Evolutionary conservation across 169 alveolate genomes (phyloP), one percentile per base, ranked within the genome.

Genomic region (Miamiensis avidus): DNA sequence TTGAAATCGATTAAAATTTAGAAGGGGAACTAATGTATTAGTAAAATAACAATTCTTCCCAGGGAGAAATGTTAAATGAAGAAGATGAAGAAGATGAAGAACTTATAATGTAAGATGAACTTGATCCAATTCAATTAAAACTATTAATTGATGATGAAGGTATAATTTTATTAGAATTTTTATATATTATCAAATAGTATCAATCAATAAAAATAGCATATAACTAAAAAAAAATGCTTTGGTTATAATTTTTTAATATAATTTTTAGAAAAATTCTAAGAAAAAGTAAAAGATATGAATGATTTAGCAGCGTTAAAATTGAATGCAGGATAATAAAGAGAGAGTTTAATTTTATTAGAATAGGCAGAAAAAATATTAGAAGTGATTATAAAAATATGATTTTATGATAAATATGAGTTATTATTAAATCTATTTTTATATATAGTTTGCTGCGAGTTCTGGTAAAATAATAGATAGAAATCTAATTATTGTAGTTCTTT

Each of bases 311-410:
- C 20, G 26, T 6, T n/a, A 15, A 26, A 73, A 73, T n/a, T 73
- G 26, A 73, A 73, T 26, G 28, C 1, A 15, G 26, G 26, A n/a
- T 26, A 73, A 73, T 73, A 73, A n/a, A 73, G 31, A 73, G 76
- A 73, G 6, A 29, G 30, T 15, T 73, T 73, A 73, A n/a, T n/a
- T n/a, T n/a, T 73, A n/a, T 73, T 73, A 73, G 1, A 73, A 73
- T n/a, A 73, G 31, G 76, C 76, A 26, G 76, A 73, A 73, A 73
- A 73, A 73, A 73, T 73, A 4, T 29, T 73, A n/a, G 76, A 73
- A 26, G 76, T 73, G 26, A 26, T n/a, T 73, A 1, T 73, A 73
- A 15, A 73, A 15, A 15, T 49, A 49, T 49, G 69, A 49, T 11
- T 49, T 49, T 49, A 49, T 11, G 20, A 49, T 11, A 11, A 49